Conservation (phyloP, 495 filamentous ascomycete genomes). For the Friedmanniomyces endolithicus region DNA sequence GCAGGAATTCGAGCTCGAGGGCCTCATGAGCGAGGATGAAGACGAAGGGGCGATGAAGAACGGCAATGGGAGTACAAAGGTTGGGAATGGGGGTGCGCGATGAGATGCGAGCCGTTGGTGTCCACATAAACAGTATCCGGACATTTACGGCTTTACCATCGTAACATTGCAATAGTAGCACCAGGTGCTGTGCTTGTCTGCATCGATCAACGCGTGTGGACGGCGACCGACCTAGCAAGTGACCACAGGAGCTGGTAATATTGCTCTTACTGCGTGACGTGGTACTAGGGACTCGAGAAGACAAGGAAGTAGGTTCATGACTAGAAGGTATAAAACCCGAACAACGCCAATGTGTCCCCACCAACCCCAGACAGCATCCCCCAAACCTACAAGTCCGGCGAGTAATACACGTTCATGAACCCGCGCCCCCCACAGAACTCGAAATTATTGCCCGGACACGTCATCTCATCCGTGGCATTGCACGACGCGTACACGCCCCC, state of each 20-base stretch:
- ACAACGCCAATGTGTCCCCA: background rate
- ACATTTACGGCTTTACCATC: too few relatives aligned
- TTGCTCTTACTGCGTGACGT: too few relatives aligned
- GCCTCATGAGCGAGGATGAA: conserved; percentile 77
- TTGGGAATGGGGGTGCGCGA: background rate
- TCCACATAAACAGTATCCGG: too few relatives aligned
- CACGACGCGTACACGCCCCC: conserved; percentile 1
- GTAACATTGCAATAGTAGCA: too few relatives aligned
- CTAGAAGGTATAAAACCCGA: too few relatives aligned
- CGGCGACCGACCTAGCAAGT: too few relatives aligned
- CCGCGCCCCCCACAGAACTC: conserved; percentile 17
- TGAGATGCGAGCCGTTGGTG: background rate
- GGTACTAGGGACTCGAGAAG: background rate
- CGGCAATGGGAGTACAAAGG: too few relatives aligned
- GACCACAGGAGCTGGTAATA: too few relatives aligned
- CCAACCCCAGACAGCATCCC: background rate
- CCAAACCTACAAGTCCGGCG: background rate
- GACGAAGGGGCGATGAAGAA: conserved; percentile 12
- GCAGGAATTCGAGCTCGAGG: conserved; percentile 28
- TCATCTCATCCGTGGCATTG: conserved; percentile 2
- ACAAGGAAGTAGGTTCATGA: too few relatives aligned
- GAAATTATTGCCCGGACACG: conserved; percentile 5
- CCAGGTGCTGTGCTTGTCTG: too few relatives aligned
- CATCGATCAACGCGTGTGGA: too few relatives aligned
- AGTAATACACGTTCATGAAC: conserved; percentile 17